Conservation (phyloP, 306 rosid species). For the Vigna mungo region DNA sequence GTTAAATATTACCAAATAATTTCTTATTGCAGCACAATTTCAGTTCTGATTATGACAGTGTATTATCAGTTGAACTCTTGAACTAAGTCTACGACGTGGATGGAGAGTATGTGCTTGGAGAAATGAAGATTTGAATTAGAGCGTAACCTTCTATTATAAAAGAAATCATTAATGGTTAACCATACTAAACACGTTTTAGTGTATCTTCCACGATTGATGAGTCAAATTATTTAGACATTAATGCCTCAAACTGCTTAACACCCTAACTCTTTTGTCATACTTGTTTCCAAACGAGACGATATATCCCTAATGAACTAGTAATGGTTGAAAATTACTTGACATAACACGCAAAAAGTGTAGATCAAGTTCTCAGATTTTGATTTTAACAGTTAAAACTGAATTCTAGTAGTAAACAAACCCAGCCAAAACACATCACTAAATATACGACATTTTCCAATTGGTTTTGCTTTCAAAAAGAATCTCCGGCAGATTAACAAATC, state of each 20-base stretch:
- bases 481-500: conserved; percentile 1
- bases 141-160: conserved; percentile 11
- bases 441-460: neutral
- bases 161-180: conserved; percentile 6
- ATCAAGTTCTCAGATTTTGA: no score
- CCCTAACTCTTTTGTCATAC: conserved; percentile 4
- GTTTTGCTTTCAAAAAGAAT: conserved; percentile 10
- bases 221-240: conserved; percentile 15
- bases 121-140: conserved; percentile 2
- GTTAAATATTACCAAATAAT: no score
- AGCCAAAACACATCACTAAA: neutral
- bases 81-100: neutral
- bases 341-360: no score
- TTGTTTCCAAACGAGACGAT: neutral
- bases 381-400: no score
- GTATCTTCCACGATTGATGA: neutral
- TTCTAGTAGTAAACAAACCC: no score
- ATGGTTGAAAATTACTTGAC: no score
- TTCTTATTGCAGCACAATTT: no score
- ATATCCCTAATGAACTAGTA: no score
- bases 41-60: no score
- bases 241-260: neutral
- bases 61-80: neutral
- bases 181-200: conserved; percentile 6
- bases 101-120: conserved; percentile 19